Conservation (phyloP, 495 filamentous ascomycete genomes). For the Hypoxylon crocopeplum region DNA sequence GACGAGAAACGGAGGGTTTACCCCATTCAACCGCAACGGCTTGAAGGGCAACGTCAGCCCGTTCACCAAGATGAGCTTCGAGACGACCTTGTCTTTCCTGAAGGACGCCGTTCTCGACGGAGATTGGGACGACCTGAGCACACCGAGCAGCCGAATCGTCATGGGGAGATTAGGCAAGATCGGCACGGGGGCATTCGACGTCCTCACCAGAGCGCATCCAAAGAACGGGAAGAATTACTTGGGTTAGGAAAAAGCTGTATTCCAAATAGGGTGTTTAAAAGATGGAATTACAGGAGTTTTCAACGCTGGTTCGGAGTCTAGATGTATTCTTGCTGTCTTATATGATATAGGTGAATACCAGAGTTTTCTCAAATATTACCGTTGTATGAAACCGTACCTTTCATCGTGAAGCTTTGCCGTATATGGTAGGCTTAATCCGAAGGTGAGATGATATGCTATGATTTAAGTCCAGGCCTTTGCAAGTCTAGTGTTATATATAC, state of each 20-base stretch:
- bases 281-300: conserved; percentile 12
- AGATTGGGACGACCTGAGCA: conserved; percentile 86
- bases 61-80: conserved; percentile 97
- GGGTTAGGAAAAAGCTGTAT: neutral
- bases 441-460: no score
- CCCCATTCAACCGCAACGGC: conserved; percentile 89
- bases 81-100: conserved; percentile 93
- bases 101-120: conserved; percentile 88
- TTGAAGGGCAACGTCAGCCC: conserved; percentile 82
- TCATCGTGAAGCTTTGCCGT: no score
- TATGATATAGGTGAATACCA: conserved; percentile 1
- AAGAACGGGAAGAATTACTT: conserved; percentile 44
- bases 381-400: no score
- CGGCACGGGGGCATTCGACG: conserved; percentile 92
- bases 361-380: neutral
- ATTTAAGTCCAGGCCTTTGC: no score
- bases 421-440: no score
- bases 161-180: conserved; percentile 80
- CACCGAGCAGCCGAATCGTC: conserved; percentile 87
- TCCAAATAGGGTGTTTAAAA: neutral
- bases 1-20: conserved; percentile 87
- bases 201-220: conserved; percentile 63
- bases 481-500: no score
- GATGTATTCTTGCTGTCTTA: neutral
- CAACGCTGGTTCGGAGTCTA: conserved; percentile 10